phyloP scores from a whole-genome alignment of 208 protist genomes.

The Hexamita inflata region DNA sequence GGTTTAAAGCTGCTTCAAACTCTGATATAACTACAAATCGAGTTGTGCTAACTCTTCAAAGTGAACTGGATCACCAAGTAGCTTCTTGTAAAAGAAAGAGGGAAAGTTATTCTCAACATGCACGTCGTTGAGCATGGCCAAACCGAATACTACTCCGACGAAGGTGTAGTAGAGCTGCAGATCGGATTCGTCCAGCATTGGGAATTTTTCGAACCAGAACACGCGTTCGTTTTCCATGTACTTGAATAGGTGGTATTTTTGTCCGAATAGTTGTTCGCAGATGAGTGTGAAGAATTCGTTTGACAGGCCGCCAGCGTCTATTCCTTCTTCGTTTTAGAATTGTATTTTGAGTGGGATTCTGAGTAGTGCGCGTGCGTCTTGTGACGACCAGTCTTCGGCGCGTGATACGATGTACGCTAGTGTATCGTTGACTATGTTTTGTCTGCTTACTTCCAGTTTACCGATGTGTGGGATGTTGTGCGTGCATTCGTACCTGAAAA shows the following conservation, averaged over 20 bases:
- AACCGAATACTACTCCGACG: conserved; percentile 56
- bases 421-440: conserved; percentile 14
- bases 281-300: conserved; percentile 87
- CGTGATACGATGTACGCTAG: neutral
- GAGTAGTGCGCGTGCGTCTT: neutral
- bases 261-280: conserved; percentile 65
- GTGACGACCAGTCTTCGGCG: neutral
- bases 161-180: conserved; percentile 42
- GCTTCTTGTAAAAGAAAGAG: conserved; percentile 9
- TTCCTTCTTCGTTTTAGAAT: conserved; percentile 69
- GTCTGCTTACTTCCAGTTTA: neutral
- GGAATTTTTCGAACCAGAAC: conserved; percentile 10
- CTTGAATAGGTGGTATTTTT: conserved; percentile 51
- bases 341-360: conserved; percentile 56
- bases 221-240: neutral
- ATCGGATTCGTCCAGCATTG: neutral
- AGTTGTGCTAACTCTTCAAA: neutral
- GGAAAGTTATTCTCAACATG: conserved; percentile 76
- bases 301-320: conserved; percentile 76
- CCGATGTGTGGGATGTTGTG: neutral
- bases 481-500: neutral
- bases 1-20: neutral
- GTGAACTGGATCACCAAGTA: neutral
- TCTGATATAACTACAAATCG: neutral
- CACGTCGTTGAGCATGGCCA: conserved; percentile 75